A percentile compares a stretch with the other conserved stretches of the same genome.
Conservation (phyloP, 352 stramenopile species). For the Phytopythium litorale region DNA sequence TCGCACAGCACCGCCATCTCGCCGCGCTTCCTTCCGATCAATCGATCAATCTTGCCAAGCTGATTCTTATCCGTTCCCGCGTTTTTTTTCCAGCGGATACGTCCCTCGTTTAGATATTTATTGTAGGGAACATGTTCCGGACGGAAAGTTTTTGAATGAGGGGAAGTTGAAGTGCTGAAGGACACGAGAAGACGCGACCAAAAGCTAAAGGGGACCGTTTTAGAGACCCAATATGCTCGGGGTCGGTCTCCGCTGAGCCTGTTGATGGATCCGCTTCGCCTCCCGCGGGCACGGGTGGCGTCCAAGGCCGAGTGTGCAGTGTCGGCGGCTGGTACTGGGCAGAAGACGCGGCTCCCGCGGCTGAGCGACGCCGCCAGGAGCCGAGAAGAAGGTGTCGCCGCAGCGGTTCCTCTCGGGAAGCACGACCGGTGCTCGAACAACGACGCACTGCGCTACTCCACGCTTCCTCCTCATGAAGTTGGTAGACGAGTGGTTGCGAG, state of each 20-base stretch:
- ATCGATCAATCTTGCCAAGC: background rate
- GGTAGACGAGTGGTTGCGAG: background rate
- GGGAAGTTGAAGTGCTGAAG: slow-evolving; percentile 4
- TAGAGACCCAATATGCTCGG: background rate
- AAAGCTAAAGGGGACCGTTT: background rate
- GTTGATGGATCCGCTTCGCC: background rate
- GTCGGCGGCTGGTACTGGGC: background rate
- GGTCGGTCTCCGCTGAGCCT: background rate
- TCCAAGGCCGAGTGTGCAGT: background rate
- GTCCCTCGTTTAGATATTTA: background rate
- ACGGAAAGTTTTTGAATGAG: background rate
- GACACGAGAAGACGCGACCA: background rate
- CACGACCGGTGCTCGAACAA: background rate
- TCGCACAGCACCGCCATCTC: slow-evolving; percentile 26
- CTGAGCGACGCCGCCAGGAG: background rate
- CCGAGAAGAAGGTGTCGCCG: background rate
- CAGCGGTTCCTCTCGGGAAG: background rate
- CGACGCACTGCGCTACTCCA: background rate
- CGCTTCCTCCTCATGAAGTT: no score
- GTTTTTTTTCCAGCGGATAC: background rate
- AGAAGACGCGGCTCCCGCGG: background rate
- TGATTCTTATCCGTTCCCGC: background rate
- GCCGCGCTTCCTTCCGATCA: background rate
- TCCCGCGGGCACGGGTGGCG: background rate
- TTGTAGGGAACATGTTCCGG: background rate